These are phyloP conservation scores for Yarrowia divulgata DNA, from an alignment of 805 yeast species.

Conservation along the genomic window DNA sequence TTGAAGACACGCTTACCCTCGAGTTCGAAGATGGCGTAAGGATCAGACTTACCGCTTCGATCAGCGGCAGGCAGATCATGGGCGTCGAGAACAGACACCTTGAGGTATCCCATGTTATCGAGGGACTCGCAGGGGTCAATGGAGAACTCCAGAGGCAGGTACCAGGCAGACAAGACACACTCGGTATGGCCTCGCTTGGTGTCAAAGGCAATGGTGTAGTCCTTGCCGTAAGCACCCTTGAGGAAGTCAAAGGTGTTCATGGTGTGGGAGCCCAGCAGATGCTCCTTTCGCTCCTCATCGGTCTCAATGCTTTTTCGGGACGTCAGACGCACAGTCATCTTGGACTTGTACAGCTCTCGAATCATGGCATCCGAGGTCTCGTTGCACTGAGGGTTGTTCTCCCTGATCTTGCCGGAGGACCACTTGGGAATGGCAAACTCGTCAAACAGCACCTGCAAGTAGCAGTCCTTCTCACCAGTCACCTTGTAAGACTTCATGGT, in stretches of 20 bases:
- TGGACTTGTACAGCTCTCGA: constrained; percentile 79
- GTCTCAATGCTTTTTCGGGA: constrained; percentile 57
- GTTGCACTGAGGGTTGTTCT: constrained; percentile 51
- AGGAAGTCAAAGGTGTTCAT: constrained; percentile 73
- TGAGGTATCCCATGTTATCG: constrained; percentile 74
- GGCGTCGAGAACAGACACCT: constrained; percentile 68
- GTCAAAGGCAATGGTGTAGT: constrained; percentile 62
- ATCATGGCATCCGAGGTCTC: constrained; percentile 77
- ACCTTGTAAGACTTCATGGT: constrained; percentile 65
- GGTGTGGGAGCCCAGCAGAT: constrained; percentile 63
- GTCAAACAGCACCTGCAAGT: constrained; percentile 80
- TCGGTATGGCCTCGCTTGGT: constrained; percentile 57
- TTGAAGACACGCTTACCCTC: constrained; percentile 72
- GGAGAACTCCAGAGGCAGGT: constrained; percentile 72
- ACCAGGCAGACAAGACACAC: constrained; percentile 64
- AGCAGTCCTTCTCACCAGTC: constrained; percentile 62
- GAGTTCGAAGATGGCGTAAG: constrained; percentile 74
- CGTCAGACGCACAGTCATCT: constrained; percentile 65
- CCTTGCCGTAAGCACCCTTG: constrained; percentile 67
- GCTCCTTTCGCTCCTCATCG: constrained; percentile 52
- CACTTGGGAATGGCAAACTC: constrained; percentile 71
- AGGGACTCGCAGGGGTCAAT: constrained; percentile 79
- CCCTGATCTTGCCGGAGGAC: constrained; percentile 59
- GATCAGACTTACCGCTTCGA: constrained; percentile 91
- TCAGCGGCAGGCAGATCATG: constrained; percentile 82